phyloP scores from a whole-genome alignment of 164 flowering plant species.

The Chimonanthus salicifolius region DNA sequence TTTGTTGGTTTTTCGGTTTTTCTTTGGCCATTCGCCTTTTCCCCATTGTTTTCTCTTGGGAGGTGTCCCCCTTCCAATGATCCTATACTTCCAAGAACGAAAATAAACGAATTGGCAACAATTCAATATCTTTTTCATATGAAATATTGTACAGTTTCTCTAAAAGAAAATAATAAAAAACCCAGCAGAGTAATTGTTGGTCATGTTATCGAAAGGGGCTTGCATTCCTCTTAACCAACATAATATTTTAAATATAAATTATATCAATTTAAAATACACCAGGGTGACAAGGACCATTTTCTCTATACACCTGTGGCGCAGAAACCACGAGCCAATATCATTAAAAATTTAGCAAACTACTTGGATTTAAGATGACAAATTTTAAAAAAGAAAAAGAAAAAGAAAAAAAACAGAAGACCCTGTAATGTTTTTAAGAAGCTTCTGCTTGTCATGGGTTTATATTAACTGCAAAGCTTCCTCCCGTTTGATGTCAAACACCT shows the following conservation, averaged over 20 bases:
- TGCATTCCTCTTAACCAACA: neutral
- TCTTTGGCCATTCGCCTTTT: too few relatives aligned
- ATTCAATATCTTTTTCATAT: too few relatives aligned
- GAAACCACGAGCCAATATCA: neutral
- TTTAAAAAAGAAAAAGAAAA: too few relatives aligned
- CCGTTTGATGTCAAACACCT: constrained; percentile 74
- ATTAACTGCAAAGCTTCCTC: constrained; percentile 65
- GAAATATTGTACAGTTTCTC: too few relatives aligned
- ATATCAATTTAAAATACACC: neutral
- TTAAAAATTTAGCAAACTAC: neutral
- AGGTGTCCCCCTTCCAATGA: too few relatives aligned
- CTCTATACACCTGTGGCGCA: neutral
- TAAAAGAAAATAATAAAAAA: too few relatives aligned
- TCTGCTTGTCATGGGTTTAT: constrained; percentile 5
- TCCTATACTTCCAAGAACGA: too few relatives aligned
- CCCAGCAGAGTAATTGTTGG: too few relatives aligned
- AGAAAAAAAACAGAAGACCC: neutral
- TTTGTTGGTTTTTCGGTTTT: too few relatives aligned
- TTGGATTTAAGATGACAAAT: neutral
- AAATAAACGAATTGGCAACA: too few relatives aligned
- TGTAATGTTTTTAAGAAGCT: neutral
- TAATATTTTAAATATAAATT: too few relatives aligned
- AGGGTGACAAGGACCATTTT: neutral
- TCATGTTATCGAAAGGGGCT: neutral
- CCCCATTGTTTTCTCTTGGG: too few relatives aligned